Base-by-base conservation (phyloP, 2,329 filamentous ascomycete genomes). In the Parafenestella ontariensis region DNA sequence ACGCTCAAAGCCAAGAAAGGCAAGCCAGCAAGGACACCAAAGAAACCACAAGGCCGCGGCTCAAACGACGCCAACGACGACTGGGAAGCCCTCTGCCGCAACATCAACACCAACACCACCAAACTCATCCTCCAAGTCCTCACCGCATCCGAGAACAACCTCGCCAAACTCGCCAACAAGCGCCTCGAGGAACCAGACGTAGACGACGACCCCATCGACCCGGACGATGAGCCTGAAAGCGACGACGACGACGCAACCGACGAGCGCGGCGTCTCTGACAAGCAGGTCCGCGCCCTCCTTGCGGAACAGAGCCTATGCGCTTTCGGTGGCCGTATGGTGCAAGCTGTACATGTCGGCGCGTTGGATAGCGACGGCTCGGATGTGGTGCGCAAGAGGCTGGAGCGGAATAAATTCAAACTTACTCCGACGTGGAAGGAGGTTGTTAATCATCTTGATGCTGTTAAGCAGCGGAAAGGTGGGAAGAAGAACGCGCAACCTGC, bases 351-450 rank as follows among this genome's bases (percentile, higher is more conserved):
- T 9, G 91, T 88, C 18, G 87, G 87, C 48, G 86, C 92, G 36
- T 81, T 97, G 46, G 92, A 96, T 69, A 56, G 57, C 1, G 58
- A 66, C 10, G 78, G 85, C 26, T 61, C 62, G 6, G 77, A 83
- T 10, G 77, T 83, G 24, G 82, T 96, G 31, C 85, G 85, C 59
- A 85, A 86, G 65, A 84, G 92, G 18, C 80, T 99, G 20, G 82
- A 89, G 66, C 84, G 91, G 61, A 97, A 99, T 76, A 89, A 89
- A 70, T 81, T 79, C n/a, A 87, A 86, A 69, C 83, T 99, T 3
- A 95, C 95, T 2, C 81, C 85, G 41, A 97, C 95, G 72, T 96
- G 91, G 81, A 91, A 89, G 69, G 92, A 95, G 66, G 87, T 97
- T 6, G 80, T 96, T 4, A 85, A 86, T 8, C 95, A 89, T 73